Percentiles rank a stretch among this genome's conserved stretches.
Evolutionary conservation across 2,329 filamentous ascomycete species (phyloP).

Genomic region (Aurifilum marmelostoma): DNA sequence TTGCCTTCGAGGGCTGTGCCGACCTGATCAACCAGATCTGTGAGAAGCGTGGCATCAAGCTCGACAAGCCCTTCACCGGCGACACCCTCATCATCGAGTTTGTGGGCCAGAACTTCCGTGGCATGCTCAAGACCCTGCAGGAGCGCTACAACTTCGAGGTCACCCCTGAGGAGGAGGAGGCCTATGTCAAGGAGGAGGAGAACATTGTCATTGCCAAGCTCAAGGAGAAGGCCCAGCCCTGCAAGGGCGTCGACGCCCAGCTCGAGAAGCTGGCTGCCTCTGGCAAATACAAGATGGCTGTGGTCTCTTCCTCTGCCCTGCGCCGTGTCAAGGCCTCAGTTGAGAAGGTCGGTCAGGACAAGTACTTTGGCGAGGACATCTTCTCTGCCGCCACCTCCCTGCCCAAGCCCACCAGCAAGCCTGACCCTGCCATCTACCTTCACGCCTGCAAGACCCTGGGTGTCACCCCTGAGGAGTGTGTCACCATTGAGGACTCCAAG

Average conservation of each 20-base stretch:
- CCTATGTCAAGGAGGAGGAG: slow-evolving; percentile 77
- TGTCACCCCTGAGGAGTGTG: slow-evolving; percentile 69
- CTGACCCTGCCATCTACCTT: slow-evolving; percentile 86
- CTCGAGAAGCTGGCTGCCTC: slow-evolving; percentile 65
- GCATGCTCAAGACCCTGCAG: slow-evolving; percentile 81
- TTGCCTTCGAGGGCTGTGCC: slow-evolving; percentile 90
- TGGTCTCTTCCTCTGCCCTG: slow-evolving; percentile 81
- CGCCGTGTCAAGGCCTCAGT: slow-evolving; percentile 78
- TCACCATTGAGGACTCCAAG: slow-evolving; percentile 89
- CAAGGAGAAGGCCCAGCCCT: slow-evolving; percentile 67
- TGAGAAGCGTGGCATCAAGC: slow-evolving; percentile 58
- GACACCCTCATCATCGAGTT: slow-evolving; percentile 81
- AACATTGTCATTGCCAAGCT: slow-evolving; percentile 84
- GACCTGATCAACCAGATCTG: slow-evolving; percentile 88
- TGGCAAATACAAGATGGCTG: slow-evolving; percentile 72
- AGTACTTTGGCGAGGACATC: slow-evolving; percentile 77
- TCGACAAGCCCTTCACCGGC: slow-evolving; percentile 71
- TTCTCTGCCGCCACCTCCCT: slow-evolving; percentile 84
- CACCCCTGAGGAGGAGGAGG: slow-evolving; percentile 67
- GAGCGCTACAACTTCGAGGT: slow-evolving; percentile 76
- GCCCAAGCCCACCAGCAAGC: slow-evolving; percentile 81
- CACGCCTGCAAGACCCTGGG: slow-evolving; percentile 75
- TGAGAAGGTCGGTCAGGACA: slow-evolving; percentile 76
- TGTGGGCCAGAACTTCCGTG: slow-evolving; percentile 92
- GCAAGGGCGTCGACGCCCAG: slow-evolving; percentile 68